Evolutionary conservation across 1,284 basidiomycete species (phyloP), one percentile per base, ranked within the genome.

Genomic region (Golubevia sp.): DNA sequence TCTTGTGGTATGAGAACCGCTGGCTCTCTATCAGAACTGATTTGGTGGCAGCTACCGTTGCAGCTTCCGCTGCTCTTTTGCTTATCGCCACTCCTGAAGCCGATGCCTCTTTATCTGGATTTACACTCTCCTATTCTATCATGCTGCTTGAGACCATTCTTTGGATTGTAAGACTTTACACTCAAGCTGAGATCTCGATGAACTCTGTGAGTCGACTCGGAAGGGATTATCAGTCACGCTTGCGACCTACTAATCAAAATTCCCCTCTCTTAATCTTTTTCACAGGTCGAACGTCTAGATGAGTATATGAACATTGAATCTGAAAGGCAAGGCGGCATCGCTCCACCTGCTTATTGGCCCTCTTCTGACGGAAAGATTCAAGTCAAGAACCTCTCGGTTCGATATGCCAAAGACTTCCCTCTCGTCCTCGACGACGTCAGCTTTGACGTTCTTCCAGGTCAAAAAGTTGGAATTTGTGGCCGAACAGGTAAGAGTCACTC

Each of bases 1-100:
- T 76, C 67, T 62, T 84, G 55, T 84, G 82, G 82, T 73, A 68
- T 61, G 75, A 77, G 59, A 84, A 84, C 63, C 74, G 82, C 26
- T 84, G 82, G 82, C 73, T 84, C 38, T 77, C 76, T 50, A 74
- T 77, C 48, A 78, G 82, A n/a, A 76, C 78, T 38, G 81, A 83
- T 64, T 62, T 75, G 25, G 66, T 78, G 7, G 76, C 79, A 44
- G 74, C 77, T 4, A 63, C 76, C 15, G 77, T 82, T 7, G 73
- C 78, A 2, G 66, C 78, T 59, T 55, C 66, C 52, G 72, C 68
- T 3, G 76, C 72, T 13, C 60, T 83, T 27, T 77, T 76, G 63
- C 62, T 79, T 55, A 68, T 78, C 44, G 49, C 71, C 38, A 67
- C 63, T 25, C 56, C 69, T 48, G 62, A 66, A 38, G 67, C 76